Base-by-base conservation (phyloP, 2,329 filamentous ascomycete genomes). In the Cladosporium sp. region DNA sequence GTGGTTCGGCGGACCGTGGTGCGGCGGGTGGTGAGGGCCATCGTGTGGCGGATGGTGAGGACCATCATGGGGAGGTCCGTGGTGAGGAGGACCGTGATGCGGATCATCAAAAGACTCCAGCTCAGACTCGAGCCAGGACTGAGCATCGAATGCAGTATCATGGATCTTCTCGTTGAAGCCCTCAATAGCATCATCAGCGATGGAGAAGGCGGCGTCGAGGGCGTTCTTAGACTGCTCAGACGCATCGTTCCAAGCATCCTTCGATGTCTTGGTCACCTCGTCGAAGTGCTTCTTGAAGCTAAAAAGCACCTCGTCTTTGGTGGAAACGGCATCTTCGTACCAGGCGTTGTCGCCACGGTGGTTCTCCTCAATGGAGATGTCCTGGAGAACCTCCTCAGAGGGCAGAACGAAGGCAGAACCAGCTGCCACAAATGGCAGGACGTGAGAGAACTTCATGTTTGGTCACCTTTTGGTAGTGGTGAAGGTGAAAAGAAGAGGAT, bases 1-100 rank as follows among this genome's bases (percentile, higher is more conserved):
- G 63, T 78, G 70, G 63, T 89, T 85, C 5, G 79, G 73, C 54
- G 72, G 71, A 42, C 65, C 66, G 55, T 74, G 67, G 50, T 71
- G 67, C 29, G 67, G 66, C 30, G 67, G 65, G 35, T 63, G 60
- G 42, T 68, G 64, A 29, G 55, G 57, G 18, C 56, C 60, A 57
- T 66, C 51, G 49, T 61, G 55, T 0, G 58, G 61, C 18, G 57
- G 60, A 32, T 53, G 50, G 19, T 60, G 50, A 38, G 50, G 55
- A 7, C 48, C 48, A 22, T 51, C 25, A 27, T 54, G 45, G 1
- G 57, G 55, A 11, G 56, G 56, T 16, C 54, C 54, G 19, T 55
- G 43, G 49, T 51, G 55, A 2, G 57, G 55, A 13, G 56, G 56
- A 20, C 54, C 54, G 25, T 55, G 48, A 46, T 51, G 53, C 15